These are phyloP conservation scores for Chaetomium olivaceum DNA, from an alignment of 2,329 filamentous ascomycete species.

Conservation along the genomic window DNA sequence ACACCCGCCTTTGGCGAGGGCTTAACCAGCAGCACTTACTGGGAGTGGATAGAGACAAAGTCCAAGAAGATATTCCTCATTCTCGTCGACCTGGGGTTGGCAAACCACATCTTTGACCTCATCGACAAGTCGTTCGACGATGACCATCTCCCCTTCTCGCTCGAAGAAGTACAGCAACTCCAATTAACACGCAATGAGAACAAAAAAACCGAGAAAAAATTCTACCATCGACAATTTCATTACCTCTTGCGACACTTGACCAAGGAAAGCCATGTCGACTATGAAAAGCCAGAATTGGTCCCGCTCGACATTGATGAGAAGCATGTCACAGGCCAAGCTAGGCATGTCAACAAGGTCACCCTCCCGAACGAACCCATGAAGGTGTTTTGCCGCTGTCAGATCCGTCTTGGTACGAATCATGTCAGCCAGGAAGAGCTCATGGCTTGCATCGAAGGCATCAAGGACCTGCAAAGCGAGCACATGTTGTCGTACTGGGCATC, in stretches of 20 bases:
- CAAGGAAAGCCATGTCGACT: slow-evolving; percentile 62
- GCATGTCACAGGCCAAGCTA: slow-evolving; percentile 40
- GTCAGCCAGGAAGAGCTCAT: slow-evolving; percentile 58
- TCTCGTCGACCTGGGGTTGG: slow-evolving; percentile 66
- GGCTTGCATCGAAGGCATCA: slow-evolving; percentile 60
- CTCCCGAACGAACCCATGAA: slow-evolving; percentile 62
- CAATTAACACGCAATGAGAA: slow-evolving; percentile 60
- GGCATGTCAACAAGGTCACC: slow-evolving; percentile 58
- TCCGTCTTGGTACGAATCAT: slow-evolving; percentile 51
- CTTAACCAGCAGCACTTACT: slow-evolving; percentile 71
- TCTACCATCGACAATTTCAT: slow-evolving; percentile 69
- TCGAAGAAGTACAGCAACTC: slow-evolving; percentile 65
- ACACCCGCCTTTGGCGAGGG: slow-evolving; percentile 68
- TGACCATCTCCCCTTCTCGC: slow-evolving; percentile 68
- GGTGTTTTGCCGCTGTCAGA: slow-evolving; percentile 58
- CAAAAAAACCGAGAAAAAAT: slow-evolving; percentile 65
- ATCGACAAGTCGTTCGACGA: slow-evolving; percentile 79
- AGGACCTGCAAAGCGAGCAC: slow-evolving; percentile 64
- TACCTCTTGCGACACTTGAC: slow-evolving; percentile 67
- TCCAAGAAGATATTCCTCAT: slow-evolving; percentile 71
- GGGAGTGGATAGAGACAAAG: slow-evolving; percentile 73
- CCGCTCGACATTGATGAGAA: slow-evolving; percentile 66
- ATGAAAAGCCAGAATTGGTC: slow-evolving; percentile 67
- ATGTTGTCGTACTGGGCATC: slow-evolving; percentile 71
- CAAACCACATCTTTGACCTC: slow-evolving; percentile 72